Conservation (phyloP, 768 basidiomycete genomes). For the Kwoniella shandongensis region DNA sequence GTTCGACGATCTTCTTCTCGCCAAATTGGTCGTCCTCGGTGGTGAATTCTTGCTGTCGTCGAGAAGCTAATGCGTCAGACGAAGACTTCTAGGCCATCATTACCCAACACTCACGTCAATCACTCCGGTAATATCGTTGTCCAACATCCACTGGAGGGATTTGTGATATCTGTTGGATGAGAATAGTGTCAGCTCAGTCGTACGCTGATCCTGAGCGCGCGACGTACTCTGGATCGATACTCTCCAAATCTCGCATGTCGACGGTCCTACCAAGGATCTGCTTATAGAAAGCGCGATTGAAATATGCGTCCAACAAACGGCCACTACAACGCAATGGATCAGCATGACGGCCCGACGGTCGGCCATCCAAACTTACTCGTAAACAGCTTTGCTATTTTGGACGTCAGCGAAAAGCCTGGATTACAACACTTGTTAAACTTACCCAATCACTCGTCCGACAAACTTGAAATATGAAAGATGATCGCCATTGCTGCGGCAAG, state of each 20-base stretch:
- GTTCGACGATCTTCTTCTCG: constrained; percentile 76
- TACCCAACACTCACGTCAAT: constrained; percentile 48
- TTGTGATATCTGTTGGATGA: constrained; percentile 71
- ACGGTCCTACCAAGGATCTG: constrained; percentile 92
- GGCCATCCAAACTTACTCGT: constrained; percentile 59
- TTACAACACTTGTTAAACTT: not conserved
- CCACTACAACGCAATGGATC: constrained; percentile 55
- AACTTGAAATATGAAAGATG: constrained; percentile 98
- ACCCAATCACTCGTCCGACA: constrained; percentile 87
- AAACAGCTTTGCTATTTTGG: constrained; percentile 75
- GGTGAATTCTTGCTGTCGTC: constrained; percentile 86
- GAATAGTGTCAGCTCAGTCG: not conserved
- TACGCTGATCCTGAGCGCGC: not conserved
- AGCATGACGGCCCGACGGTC: not conserved
- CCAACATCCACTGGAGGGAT: constrained; percentile 94
- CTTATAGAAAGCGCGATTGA: constrained; percentile 92
- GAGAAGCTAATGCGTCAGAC: too few relatives aligned
- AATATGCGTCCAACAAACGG: constrained; percentile 93
- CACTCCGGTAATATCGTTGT: constrained; percentile 68
- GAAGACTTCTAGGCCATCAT: too few relatives aligned
- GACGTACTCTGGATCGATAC: constrained; percentile 80
- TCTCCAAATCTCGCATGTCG: constrained; percentile 93
- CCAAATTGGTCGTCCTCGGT: constrained; percentile 98
- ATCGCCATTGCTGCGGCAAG: constrained; percentile 90
- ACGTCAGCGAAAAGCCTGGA: not conserved